Evolutionary conservation across 2,329 filamentous ascomycete species (phyloP).

Genomic region (Paracorniculantispora psalliotae): DNA sequence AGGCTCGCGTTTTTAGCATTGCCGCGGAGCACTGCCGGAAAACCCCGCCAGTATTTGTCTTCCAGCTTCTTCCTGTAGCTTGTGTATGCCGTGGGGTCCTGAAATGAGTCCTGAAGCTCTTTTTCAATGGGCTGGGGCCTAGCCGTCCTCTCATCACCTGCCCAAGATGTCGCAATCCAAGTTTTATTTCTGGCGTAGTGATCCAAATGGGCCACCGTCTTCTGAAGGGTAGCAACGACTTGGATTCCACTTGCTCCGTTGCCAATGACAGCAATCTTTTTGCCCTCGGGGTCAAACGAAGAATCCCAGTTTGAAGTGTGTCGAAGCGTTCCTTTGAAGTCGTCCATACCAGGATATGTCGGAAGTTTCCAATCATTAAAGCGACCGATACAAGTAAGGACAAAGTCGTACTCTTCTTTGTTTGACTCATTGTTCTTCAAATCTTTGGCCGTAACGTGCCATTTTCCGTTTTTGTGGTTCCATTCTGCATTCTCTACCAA

Average conservation of each 20-base stretch:
- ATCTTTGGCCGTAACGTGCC: conserved; percentile 32
- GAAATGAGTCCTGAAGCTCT: conserved; percentile 54
- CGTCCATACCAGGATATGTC: conserved; percentile 51
- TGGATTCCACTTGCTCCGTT: conserved; percentile 52
- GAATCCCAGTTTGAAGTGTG: conserved; percentile 59
- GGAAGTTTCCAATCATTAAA: conserved; percentile 64
- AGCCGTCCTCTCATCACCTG: conserved; percentile 48
- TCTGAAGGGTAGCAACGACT: conserved; percentile 48
- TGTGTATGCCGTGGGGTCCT: conserved; percentile 57
- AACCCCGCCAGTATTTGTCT: conserved; percentile 57
- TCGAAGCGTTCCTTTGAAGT: conserved; percentile 51
- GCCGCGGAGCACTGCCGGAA: conserved; percentile 49
- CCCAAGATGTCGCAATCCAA: conserved; percentile 63
- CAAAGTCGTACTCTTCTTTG: conserved; percentile 50
- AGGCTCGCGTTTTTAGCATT: conserved; percentile 44
- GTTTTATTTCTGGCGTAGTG: conserved; percentile 62
- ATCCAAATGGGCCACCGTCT: conserved; percentile 46
- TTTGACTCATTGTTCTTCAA: conserved; percentile 26
- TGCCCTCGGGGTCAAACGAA: conserved; percentile 41
- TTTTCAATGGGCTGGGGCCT: conserved; percentile 50
- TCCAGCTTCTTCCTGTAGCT: conserved; percentile 54
- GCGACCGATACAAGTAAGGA: conserved; percentile 59
- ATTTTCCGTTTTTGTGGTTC: conserved; percentile 46
- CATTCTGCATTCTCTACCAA: conserved; percentile 53
- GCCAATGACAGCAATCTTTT: conserved; percentile 47